Base-by-base conservation (phyloP, 176 grass and related monocot genomes). In the Hsuehochloa calcarea region DNA sequence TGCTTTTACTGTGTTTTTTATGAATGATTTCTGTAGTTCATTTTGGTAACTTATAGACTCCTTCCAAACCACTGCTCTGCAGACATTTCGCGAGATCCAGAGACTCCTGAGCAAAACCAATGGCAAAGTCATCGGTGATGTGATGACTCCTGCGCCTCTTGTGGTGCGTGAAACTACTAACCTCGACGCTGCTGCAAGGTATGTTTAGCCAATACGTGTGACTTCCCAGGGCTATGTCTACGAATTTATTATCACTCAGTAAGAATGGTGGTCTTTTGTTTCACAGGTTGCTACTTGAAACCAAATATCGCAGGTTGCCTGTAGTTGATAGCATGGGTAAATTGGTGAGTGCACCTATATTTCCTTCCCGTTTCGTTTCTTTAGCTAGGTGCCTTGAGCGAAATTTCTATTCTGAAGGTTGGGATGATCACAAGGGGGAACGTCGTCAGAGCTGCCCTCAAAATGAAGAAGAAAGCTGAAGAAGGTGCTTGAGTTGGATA, bases 31-130 rank as follows among this genome's bases (percentile, higher is more conserved):
- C 47, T 81, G 17, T 2, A 51, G 59, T 79, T 65, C 72, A 44
- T 19, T 55, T 55, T 22, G 52, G 37, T 40, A 92, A 90, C 77
- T 76, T 26, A 52, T 74, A 54, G 20, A 70, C n/a, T 81, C n/a
- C 35, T 80, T 70, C 58, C 15, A 31, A 45, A 46, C 5, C 34
- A 81, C 52, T 49, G 26, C 1, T 44, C 1, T 77, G 41, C 71
- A 98, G 96, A 74, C 91, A 89, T 98, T 98, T 74, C 92, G 76
- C 34, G 90, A 98, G 90, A 92, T 98, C 54, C 96, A 95, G 73
- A 98, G 68, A 75, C 80, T 98, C 55, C 74, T 98, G 41, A 94
- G 78, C 83, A 98, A 98, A 93, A 98, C 93, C 27, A 92, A 92
- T 38, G 96, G 93, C 45, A 94, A 84, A 93, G 80, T 92, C 63